Evolutionary conservation across 768 basidiomycete genomes (phyloP), one percentile per base, ranked within the genome.

Genomic region (Pisolithus orientalis): DNA sequence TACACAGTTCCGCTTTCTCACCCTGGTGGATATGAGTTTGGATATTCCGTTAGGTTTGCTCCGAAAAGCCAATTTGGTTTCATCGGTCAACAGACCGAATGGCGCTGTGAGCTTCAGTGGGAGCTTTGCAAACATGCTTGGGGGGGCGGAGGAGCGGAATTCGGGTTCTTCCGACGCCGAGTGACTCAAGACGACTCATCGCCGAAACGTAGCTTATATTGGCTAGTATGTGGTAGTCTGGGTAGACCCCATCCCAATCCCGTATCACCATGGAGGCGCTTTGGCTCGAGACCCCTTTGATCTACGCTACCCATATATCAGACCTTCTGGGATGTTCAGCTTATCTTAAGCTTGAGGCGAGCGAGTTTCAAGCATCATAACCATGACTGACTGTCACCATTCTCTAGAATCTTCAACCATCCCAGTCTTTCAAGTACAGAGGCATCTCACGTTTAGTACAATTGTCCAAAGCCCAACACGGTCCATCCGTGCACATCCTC

Each of bases 51-150:
- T 77, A 0, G 89, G 81, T 53, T 87, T 87, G 58, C 84, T 89
- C 39, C 90, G 83, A 67, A 96, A 96, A 10, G 85, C 83, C 16
- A 96, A 82, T 68, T 94, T 94, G 44, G 90, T 84, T 63, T 93
- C 89, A 64, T 95, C 92, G 5, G 84, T 85, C 32, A 92, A 67
- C 17, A 91, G 65, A n/a, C 84, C 82, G 65, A 91, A 84, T 13
- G 88, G 87, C 14, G 84, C 81, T 10, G 81, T 80, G 47, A 91
- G 75, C 59, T 78, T 83, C 62, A 82, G 84, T 10, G 88, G 87
- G 51, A 90, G 70, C 59, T 76, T 87, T 21, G 85, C 66, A 58
- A 90, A 84, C 85, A 89, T 82, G 47, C 44, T 32, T 32, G 34
- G 34, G 13, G 14, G 34, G 5, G 34, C 14, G 34, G 34, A 34